These are phyloP conservation scores for Teunomyces stri DNA, from an alignment of 805 yeast genomes.

Conservation along the genomic window DNA sequence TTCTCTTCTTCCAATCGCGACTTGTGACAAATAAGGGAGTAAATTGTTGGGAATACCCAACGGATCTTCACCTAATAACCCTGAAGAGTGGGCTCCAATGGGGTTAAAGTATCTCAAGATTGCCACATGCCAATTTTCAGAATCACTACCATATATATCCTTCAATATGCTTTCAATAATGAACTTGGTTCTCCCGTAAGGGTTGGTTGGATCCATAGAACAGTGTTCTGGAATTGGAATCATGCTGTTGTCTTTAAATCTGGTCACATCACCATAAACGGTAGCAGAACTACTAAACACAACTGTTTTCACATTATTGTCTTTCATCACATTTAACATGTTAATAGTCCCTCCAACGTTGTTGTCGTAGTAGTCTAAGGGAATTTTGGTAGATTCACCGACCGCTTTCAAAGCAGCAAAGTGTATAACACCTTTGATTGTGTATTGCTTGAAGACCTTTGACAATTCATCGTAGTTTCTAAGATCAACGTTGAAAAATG, in stretches of 20 bases:
- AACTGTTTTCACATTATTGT: constrained; percentile 46
- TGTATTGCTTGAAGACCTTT: constrained; percentile 46
- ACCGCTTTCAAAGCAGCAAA: constrained; percentile 85
- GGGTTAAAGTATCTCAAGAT: constrained; percentile 79
- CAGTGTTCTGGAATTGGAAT: constrained; percentile 78
- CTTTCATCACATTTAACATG: constrained; percentile 52
- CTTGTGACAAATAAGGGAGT: constrained; percentile 74
- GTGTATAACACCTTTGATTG: constrained; percentile 63
- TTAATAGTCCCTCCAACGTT: constrained; percentile 65
- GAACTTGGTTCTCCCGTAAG: constrained; percentile 73
- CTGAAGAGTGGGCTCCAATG: constrained; percentile 83
- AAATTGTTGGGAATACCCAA: constrained; percentile 74
- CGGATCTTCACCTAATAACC: constrained; percentile 79
- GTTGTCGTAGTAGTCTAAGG: constrained; percentile 65
- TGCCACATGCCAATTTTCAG: constrained; percentile 49
- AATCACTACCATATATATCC: constrained; percentile 49
- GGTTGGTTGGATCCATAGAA: constrained; percentile 72
- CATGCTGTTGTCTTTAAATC: constrained; percentile 57
- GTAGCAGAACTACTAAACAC: constrained; percentile 82
- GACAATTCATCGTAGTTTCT: constrained; percentile 47
- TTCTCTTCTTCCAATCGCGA: constrained; percentile 68
- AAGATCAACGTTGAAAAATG: constrained; percentile 59
- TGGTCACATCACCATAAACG: constrained; percentile 78
- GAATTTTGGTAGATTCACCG: constrained; percentile 69
- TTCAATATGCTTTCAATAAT: constrained; percentile 60